Base-by-base conservation (phyloP, 495 filamentous ascomycete species). In the Chaetomidium leptoderma region DNA sequence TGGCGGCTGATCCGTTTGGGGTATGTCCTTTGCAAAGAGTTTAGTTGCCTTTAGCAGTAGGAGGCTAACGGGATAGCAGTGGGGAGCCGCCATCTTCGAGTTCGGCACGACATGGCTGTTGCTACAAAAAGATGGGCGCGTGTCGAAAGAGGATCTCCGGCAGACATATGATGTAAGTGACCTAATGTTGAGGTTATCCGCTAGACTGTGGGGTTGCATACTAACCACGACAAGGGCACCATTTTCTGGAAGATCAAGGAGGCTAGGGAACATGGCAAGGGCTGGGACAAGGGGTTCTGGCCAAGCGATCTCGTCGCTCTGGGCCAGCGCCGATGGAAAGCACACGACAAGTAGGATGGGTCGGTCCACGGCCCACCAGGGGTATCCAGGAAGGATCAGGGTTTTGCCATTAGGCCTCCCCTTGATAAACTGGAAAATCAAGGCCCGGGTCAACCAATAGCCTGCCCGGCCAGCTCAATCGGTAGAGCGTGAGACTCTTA, bases 401-500 rank as follows among this genome's bases (percentile, higher is more conserved):
- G n/a, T n/a, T n/a, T n/a, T n/a, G n/a, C n/a, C 14, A 23, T 23
- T 1, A 4, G 39, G 21, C 4, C 39, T 10, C 39, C 32, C 21
- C 36, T 14, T 10, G 23, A 11, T 6, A 0, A 8, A 26, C 42
- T 1, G 42, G 1, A n/a, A 26, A 10, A 45, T 6, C 42, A 27
- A 45, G n/a, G n/a, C n/a, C n/a, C n/a, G n/a, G n/a, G n/a, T n/a
- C 42, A 45, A 26, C 26, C 10, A n/a, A 45, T 14, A 39, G 42
- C 42, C 21, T 45, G 67, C 67, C 67, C 68, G 70, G 83, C 81
- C 87, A 87, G 83, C 83, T 87, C 84, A 87, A 86, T 87, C 83
- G 83, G 84, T 85, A 86, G 84, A 87, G 84, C 84, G 84, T 86
- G 81, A 85, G 84, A 86, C 84, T 87, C 83, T 87, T 87, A 86